Percentiles rank a stretch among this genome's conserved stretches.
These are phyloP conservation scores for Inga oerstediana DNA, from an alignment of 306 rosid genomes.

Conservation along the genomic window DNA sequence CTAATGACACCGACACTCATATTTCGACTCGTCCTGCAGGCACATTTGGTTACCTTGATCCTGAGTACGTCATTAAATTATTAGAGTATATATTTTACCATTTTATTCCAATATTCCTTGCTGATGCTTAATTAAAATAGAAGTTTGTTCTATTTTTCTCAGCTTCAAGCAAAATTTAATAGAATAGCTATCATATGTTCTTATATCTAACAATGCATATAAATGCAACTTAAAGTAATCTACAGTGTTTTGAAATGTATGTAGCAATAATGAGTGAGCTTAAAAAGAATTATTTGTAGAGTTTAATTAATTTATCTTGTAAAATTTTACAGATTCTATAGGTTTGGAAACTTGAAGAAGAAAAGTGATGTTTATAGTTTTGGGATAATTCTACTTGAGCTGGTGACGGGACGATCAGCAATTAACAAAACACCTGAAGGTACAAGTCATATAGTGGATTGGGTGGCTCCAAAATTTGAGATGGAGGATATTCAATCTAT, in stretches of 20 bases:
- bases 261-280: no score
- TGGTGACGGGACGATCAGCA: conserved; percentile 25
- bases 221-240: neutral
- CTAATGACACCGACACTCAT: conserved; percentile 32
- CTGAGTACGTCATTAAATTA: neutral
- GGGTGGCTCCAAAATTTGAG: conserved; percentile 21
- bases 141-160: neutral
- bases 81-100: no score
- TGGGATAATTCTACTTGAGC: conserved; percentile 31
- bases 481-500: conserved; percentile 12
- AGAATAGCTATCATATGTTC: no score
- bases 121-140: no score
- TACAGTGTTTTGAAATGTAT: no score
- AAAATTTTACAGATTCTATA: neutral
- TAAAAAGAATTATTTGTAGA: no score
- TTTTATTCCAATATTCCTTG: no score
- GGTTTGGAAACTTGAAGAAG: neutral
- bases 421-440: neutral
- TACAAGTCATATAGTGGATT: neutral
- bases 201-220: no score
- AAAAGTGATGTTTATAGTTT: conserved; percentile 18
- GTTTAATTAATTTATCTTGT: neutral
- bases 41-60: conserved; percentile 39
- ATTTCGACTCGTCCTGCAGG: conserved; percentile 29
- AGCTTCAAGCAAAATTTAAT: neutral